These are phyloP conservation scores for Erysiphe pulchra DNA, from an alignment of 2,329 filamentous ascomycete genomes.

Conservation along the genomic window DNA sequence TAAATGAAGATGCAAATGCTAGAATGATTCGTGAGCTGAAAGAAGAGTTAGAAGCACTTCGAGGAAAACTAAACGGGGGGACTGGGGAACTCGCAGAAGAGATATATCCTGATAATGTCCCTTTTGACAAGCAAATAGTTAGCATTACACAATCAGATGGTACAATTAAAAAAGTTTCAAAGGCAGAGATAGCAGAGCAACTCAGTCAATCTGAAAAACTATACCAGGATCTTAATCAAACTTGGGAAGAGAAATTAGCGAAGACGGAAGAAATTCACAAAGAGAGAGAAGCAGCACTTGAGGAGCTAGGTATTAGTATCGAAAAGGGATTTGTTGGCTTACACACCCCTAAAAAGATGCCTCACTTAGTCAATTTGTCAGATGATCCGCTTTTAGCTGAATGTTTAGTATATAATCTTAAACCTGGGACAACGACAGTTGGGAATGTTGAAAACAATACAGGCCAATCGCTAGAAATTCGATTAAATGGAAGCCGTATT, in stretches of 20 bases:
- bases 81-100: conserved; percentile 39
- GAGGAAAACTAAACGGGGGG: conserved; percentile 53
- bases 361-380: conserved; percentile 93
- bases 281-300: conserved; percentile 77
- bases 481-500: conserved; percentile 81
- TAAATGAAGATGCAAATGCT: conserved; percentile 96
- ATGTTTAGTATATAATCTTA: conserved; percentile 93
- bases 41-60: conserved; percentile 66
- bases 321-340: conserved; percentile 94
- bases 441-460: conserved; percentile 76
- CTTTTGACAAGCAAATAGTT: conserved; percentile 85
- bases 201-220: conserved; percentile 90
- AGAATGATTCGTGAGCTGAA: conserved; percentile 97
- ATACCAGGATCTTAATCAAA: conserved; percentile 87
- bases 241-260: conserved; percentile 87
- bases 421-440: conserved; percentile 80
- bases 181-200: conserved; percentile 94
- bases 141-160: conserved; percentile 76
- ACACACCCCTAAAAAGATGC: conserved; percentile 96
- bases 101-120: conserved; percentile 76
- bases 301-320: conserved; percentile 94
- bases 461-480: conserved; percentile 56
- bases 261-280: conserved; percentile 97
- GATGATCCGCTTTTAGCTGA: conserved; percentile 81
- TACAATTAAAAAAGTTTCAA: conserved; percentile 78